These are phyloP conservation scores for Neofusicoccum ribis DNA, from an alignment of 2,329 filamentous ascomycete genomes.

Conservation along the genomic window DNA sequence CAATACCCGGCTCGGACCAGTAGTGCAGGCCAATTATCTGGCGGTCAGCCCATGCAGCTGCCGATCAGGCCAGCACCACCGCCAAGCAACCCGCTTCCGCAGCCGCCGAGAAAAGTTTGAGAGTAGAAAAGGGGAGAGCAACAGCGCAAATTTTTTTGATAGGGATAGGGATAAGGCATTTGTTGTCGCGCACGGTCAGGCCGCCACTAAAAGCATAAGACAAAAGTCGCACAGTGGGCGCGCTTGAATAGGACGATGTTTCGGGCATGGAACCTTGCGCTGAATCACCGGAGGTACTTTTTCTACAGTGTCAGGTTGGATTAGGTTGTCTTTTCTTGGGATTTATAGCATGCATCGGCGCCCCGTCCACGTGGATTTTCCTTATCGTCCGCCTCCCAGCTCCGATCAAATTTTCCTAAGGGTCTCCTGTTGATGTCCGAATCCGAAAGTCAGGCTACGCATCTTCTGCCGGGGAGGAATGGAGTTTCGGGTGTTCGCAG, in stretches of 20 bases:
- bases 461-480: background rate
- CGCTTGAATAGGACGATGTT: background rate
- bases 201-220: background rate
- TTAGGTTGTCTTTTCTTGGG: slow-evolving; percentile 1
- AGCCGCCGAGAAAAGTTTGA: slow-evolving; percentile 16
- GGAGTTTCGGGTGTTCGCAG: slow-evolving; percentile 13
- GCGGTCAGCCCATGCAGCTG: slow-evolving; percentile 40
- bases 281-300: background rate
- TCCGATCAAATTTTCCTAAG: slow-evolving; percentile 4
- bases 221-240: background rate
- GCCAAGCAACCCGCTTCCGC: slow-evolving; percentile 23
- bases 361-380: slow-evolving; percentile 5
- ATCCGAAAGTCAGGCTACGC: slow-evolving; percentile 6
- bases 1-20: slow-evolving; percentile 45
- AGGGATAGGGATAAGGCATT: background rate
- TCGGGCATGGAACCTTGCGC: background rate
- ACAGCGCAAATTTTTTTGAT: background rate
- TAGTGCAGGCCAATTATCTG: slow-evolving; percentile 39
- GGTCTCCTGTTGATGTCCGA: slow-evolving; percentile 5
- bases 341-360: slow-evolving; percentile 13
- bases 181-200: background rate
- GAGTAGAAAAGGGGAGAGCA: background rate
- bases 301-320: background rate
- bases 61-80: slow-evolving; percentile 48
- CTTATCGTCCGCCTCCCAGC: background rate